Percentiles rank a stretch among this genome's conserved stretches.
phyloP scores from a whole-genome alignment of 257 asterid genomes.

The Solanum gandarillasii region DNA sequence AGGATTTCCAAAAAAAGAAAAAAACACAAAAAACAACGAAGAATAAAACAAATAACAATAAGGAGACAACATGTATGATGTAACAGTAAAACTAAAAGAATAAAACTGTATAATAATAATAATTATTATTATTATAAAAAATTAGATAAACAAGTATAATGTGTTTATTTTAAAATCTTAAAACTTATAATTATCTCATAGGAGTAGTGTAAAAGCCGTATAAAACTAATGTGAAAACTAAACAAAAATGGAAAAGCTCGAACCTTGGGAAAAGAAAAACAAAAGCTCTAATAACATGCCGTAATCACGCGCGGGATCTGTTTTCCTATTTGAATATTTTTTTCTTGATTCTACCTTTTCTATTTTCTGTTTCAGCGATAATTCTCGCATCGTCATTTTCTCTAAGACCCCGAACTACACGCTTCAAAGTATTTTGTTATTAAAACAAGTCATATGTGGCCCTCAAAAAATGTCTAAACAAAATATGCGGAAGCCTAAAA shows the following conservation, averaged over 20 bases:
- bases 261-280: background rate
- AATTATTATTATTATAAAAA: background rate
- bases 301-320: background rate
- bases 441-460: background rate
- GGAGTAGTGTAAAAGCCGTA: background rate
- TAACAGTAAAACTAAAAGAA: background rate
- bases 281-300: background rate
- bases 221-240: background rate
- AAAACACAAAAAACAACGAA: background rate
- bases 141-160: background rate
- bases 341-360: background rate
- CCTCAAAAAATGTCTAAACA: no score
- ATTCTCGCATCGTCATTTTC: background rate
- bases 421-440: background rate
- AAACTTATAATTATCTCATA: background rate
- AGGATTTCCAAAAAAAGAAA: no score
- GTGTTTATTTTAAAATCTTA: background rate
- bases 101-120: background rate
- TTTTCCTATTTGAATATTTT: background rate
- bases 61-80: background rate
- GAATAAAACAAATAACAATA: background rate
- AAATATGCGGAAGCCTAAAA: background rate
- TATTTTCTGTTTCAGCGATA: background rate
- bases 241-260: background rate
- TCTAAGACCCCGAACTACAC: background rate